Conservation (phyloP, 2,329 filamentous ascomycete genomes). For the Xylariaceae sp. region DNA sequence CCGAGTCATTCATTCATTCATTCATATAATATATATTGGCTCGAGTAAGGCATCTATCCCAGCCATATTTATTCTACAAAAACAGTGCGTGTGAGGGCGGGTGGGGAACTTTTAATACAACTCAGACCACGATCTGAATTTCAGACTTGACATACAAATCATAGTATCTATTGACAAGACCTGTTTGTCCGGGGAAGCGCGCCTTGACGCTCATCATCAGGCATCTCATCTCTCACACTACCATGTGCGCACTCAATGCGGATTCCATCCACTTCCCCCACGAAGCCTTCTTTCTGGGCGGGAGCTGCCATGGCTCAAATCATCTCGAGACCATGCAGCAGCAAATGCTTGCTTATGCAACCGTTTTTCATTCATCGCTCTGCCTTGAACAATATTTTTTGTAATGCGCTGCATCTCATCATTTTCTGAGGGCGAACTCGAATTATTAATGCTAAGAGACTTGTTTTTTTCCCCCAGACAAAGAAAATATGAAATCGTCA, state of each 20-base stretch:
- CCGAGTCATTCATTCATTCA: too few species aligned
- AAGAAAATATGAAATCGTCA: constrained; percentile 1
- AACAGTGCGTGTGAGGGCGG: not conserved
- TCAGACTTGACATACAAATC: not conserved
- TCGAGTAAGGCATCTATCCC: not conserved
- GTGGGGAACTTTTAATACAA: not conserved
- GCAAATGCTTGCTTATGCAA: not conserved
- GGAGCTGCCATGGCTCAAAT: not conserved
- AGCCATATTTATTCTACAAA: not conserved
- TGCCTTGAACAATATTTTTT: constrained; percentile 6
- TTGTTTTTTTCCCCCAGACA: not conserved
- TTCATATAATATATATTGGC: not conserved
- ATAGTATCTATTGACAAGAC: not conserved
- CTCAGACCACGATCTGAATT: not conserved
- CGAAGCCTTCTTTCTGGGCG: not conserved
- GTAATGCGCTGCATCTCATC: constrained; percentile 1
- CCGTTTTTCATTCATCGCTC: constrained; percentile 8
- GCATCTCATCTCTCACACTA: not conserved
- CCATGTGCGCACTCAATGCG: not conserved
- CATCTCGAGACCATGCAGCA: not conserved
- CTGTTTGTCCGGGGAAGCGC: not conserved
- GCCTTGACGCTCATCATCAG: not conserved
- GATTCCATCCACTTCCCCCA: not conserved
- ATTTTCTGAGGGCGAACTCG: not conserved
- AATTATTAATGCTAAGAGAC: not conserved